These are phyloP conservation scores for Leccinum imitatum DNA, from an alignment of 768 basidiomycete species.

Conservation along the genomic window DNA sequence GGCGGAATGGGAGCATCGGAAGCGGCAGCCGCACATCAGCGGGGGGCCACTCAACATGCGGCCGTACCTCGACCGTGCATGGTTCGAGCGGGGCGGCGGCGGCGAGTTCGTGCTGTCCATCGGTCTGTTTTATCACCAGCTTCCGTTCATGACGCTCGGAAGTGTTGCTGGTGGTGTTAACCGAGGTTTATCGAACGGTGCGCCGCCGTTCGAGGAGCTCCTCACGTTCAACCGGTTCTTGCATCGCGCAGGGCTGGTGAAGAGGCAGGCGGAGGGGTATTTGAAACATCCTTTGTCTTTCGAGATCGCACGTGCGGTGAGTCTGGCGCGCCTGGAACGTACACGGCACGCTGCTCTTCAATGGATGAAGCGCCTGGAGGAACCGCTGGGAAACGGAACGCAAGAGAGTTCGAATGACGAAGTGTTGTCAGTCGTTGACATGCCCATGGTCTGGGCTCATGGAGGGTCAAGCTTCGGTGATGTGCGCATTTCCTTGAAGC, in stretches of 20 bases:
- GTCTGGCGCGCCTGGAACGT: conserved; percentile 9
- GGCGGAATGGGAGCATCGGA: conserved; percentile 54
- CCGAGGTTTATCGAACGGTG: neutral
- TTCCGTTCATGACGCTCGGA: conserved; percentile 49
- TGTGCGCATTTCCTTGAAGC: conserved; percentile 7
- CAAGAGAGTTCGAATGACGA: neutral
- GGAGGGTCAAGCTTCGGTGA: conserved; percentile 32
- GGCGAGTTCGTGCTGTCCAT: conserved; percentile 44
- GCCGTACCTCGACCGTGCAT: conserved; percentile 46
- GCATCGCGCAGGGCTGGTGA: conserved; percentile 39
- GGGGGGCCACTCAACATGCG: conserved; percentile 23
- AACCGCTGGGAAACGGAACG: no score
- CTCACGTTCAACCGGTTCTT: conserved; percentile 50
- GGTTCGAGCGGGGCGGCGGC: conserved; percentile 46
- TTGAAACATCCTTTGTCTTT: conserved; percentile 47
- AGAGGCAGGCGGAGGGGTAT: conserved; percentile 35
- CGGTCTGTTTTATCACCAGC: conserved; percentile 40
- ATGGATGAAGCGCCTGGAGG: conserved; percentile 20
- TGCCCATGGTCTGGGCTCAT: conserved; percentile 14
- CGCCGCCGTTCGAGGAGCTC: conserved; percentile 42
- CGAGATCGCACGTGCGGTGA: conserved; percentile 34
- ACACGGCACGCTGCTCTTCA: conserved; percentile 18
- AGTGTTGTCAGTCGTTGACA: conserved; percentile 5
- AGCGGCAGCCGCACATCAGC: neutral
- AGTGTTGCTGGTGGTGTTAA: neutral